These are phyloP conservation scores for Elsinoe ampelina DNA, from an alignment of 2,329 filamentous ascomycete species.

Conservation along the genomic window DNA sequence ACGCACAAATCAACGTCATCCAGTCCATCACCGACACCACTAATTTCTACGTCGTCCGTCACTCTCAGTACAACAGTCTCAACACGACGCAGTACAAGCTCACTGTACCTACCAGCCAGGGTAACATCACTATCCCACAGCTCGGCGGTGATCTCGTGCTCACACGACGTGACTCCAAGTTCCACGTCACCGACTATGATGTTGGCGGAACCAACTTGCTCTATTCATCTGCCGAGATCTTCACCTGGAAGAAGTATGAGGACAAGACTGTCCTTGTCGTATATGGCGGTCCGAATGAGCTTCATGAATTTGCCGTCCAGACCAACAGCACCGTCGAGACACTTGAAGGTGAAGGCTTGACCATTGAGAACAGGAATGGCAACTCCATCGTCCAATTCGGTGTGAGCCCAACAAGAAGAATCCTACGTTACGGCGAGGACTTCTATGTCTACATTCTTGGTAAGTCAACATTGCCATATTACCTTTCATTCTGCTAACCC, in stretches of 20 bases:
- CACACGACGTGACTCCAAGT: slow-evolving; percentile 55
- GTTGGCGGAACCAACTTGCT: slow-evolving; percentile 50
- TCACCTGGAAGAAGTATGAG: slow-evolving; percentile 58
- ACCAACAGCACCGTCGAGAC: slow-evolving; percentile 28
- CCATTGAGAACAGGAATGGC: slow-evolving; percentile 30
- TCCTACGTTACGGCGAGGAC: slow-evolving; percentile 41
- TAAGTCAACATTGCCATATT: slow-evolving; percentile 24
- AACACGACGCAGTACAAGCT: slow-evolving; percentile 54
- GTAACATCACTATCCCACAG: slow-evolving; percentile 50
- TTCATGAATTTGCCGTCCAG: slow-evolving; percentile 51
- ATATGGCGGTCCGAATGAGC: slow-evolving; percentile 54
- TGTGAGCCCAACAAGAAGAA: slow-evolving; percentile 43
- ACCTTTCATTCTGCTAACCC: slow-evolving; percentile 14
- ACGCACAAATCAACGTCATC: background rate
- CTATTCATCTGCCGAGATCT: slow-evolving; percentile 62
- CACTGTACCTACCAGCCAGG: slow-evolving; percentile 50
- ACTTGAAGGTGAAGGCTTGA: slow-evolving; percentile 34
- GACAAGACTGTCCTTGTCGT: slow-evolving; percentile 49
- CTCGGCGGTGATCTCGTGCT: slow-evolving; percentile 48
- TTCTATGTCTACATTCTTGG: slow-evolving; percentile 50
- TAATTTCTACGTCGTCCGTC: slow-evolving; percentile 56
- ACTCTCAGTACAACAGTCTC: slow-evolving; percentile 54
- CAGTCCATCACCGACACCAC: slow-evolving; percentile 37
- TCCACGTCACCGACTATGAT: slow-evolving; percentile 58
- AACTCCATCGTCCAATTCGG: slow-evolving; percentile 47